Percentiles rank a stretch among this genome's conserved stretches.
Conservation (phyloP, 768 basidiomycete genomes). For the Podaxis sp. region DNA sequence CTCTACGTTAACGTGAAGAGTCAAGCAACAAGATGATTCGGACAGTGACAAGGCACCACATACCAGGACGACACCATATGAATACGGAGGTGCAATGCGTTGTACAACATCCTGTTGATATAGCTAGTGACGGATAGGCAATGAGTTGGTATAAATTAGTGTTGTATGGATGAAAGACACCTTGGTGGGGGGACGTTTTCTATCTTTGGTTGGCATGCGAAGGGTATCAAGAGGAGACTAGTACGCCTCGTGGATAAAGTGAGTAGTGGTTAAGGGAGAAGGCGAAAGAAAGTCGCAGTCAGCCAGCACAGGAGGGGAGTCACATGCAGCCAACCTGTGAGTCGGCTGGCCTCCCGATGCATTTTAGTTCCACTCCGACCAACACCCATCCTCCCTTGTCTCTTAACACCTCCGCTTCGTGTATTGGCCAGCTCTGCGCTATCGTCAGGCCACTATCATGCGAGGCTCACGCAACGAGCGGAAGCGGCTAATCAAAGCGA, state of each 20-base stretch:
- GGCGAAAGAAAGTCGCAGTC: not conserved
- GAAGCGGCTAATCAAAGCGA: not conserved
- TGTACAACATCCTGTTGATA: conserved; percentile 71
- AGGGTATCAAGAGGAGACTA: not conserved
- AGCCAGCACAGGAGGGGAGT: conserved; percentile 4
- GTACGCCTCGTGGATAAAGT: not conserved
- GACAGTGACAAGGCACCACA: conserved; percentile 16
- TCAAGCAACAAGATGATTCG: not conserved
- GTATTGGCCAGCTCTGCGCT: not conserved
- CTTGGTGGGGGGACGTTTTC: not conserved
- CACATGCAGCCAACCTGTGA: conserved; percentile 10
- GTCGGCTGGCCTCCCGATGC: not conserved
- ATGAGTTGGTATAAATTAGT: not conserved
- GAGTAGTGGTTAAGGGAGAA: not conserved
- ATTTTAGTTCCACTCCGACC: not conserved
- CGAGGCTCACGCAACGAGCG: not conserved
- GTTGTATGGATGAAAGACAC: not conserved
- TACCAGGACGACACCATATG: conserved; percentile 69
- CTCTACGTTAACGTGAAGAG: conserved; percentile 44
- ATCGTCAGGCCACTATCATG: not conserved
- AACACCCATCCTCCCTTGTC: not conserved
- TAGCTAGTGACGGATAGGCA: conserved; percentile 37
- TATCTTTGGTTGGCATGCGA: conserved; percentile 12
- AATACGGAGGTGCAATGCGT: conserved; percentile 37
- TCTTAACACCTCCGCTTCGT: not conserved